A percentile compares a stretch with the other conserved stretches of the same genome.
Conservation (phyloP, 73 alveolate genomes). For the Paraurostyla sp. region DNA sequence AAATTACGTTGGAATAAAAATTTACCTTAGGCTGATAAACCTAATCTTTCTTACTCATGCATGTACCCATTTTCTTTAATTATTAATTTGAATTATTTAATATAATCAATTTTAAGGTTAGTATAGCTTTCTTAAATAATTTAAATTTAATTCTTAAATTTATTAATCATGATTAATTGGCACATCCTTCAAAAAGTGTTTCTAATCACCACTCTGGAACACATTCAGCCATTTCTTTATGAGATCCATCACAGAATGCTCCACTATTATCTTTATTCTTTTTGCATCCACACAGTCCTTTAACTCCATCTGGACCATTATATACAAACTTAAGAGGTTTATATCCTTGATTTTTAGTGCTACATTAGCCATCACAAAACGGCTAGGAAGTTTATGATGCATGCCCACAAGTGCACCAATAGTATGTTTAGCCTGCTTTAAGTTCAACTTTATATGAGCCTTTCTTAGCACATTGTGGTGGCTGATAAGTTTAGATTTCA, state of each 20-base stretch:
- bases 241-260: constrained; percentile 81
- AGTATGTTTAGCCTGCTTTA: constrained; percentile 70
- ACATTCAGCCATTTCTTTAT: no score
- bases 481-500: no score
- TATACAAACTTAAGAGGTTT: constrained; percentile 65
- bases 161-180: no score
- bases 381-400: constrained; percentile 75
- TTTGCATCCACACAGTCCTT: constrained; percentile 78
- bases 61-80: constrained; percentile 48
- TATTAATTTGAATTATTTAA: no score
- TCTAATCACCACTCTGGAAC: constrained; percentile 71
- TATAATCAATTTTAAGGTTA: no score
- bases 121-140: no score
- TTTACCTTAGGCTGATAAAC: constrained; percentile 33
- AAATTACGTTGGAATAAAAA: no score
- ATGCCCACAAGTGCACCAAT: constrained; percentile 77
- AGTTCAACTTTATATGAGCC: constrained; percentile 33
- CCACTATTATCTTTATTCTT: constrained; percentile 66
- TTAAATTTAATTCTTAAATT: no score
- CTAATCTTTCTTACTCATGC: constrained; percentile 32
- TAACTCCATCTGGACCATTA: constrained; percentile 27
- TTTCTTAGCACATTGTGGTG: constrained; percentile 8
- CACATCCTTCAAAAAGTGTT: neutral
- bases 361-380: constrained; percentile 80
- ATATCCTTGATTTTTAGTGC: constrained; percentile 74